Conservation (phyloP, 164 flowering plant genomes). For the Berberis thunbergii region DNA sequence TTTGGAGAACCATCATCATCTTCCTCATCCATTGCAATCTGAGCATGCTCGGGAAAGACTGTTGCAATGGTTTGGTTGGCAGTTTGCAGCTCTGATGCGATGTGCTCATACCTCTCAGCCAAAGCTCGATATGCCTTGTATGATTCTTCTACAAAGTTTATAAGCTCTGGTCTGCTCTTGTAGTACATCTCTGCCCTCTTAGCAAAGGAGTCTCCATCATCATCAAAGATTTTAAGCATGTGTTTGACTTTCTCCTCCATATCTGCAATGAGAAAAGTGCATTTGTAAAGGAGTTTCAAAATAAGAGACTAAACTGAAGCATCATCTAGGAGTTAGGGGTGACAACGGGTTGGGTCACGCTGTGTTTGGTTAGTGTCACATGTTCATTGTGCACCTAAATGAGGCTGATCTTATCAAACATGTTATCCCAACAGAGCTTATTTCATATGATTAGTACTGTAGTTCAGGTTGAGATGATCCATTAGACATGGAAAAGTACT, state of each 20-base stretch:
- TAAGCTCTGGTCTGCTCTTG: conserved; percentile 70
- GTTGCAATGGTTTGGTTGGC: conserved; percentile 62
- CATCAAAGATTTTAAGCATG: conserved; percentile 40
- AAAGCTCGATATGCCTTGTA: conserved; percentile 53
- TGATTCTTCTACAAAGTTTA: conserved; percentile 58
- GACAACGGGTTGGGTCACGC: no score
- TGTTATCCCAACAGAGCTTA: no score
- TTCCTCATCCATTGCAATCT: conserved; percentile 45
- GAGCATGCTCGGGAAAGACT: conserved; percentile 58
- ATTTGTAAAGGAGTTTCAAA: no score
- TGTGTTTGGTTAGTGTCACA: no score
- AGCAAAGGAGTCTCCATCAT: conserved; percentile 75
- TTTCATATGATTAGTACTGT: no score
- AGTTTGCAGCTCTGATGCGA: conserved; percentile 55
- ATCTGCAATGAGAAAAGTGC: conserved; percentile 24
- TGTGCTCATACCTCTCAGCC: conserved; percentile 62
- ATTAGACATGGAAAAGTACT: no score
- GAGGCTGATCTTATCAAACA: no score
- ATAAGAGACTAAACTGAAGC: no score
- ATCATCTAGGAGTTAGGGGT: no score
- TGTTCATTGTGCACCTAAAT: no score
- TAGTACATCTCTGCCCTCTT: conserved; percentile 27
- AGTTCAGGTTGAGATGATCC: no score
- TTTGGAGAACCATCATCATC: conserved; percentile 28
- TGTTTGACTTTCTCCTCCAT: conserved; percentile 56